Conservation (phyloP, 179 eudicot genomes). For the Silene noctiflora region DNA sequence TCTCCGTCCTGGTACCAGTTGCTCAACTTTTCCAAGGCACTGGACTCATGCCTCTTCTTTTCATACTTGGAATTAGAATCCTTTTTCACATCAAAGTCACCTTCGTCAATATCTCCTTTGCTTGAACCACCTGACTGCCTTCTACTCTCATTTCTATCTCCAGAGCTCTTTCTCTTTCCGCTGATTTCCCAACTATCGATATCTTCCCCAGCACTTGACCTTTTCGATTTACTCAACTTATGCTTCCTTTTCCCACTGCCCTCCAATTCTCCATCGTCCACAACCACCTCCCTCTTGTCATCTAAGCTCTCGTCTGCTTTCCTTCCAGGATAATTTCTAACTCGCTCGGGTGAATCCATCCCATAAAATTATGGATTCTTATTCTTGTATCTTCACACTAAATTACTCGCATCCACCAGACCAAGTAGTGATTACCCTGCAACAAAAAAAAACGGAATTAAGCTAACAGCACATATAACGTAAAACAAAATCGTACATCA, state of each 20-base stretch:
- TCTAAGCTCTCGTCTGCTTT: conserved; percentile 40
- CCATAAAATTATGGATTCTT: conserved; percentile 11
- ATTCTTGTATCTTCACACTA: conserved; percentile 3
- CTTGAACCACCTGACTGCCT: conserved; percentile 58
- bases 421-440: conserved; percentile 11
- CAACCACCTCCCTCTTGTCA: conserved; percentile 40
- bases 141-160: conserved; percentile 53
- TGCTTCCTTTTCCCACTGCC: conserved; percentile 59
- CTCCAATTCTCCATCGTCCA: conserved; percentile 52
- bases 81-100: conserved; percentile 49
- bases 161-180: conserved; percentile 54
- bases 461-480: neutral
- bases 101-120: conserved; percentile 57
- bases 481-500: neutral
- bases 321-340: conserved; percentile 35
- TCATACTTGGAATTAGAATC: conserved; percentile 48
- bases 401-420: conserved; percentile 6
- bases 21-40: conserved; percentile 68
- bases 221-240: conserved; percentile 59
- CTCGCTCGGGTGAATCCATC: conserved; percentile 58
- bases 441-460: neutral
- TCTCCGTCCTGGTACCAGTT: conserved; percentile 85
- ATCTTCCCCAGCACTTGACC: conserved; percentile 50
- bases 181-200: conserved; percentile 54
- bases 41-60: conserved; percentile 63